phyloP scores from a whole-genome alignment of 2,329 filamentous ascomycete genomes.

The Rhinocladiella similis region DNA sequence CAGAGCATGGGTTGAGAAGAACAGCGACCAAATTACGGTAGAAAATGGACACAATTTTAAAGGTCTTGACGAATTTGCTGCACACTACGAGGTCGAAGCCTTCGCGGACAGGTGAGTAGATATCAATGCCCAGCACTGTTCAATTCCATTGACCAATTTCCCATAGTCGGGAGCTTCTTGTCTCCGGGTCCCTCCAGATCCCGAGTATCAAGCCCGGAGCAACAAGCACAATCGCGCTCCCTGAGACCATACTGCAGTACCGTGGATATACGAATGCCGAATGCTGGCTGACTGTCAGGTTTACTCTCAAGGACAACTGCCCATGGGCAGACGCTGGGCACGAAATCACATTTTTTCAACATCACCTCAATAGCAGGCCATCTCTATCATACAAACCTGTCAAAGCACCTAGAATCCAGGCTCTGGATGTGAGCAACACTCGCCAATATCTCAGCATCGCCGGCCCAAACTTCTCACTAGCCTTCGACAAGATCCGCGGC shows the following conservation, averaged over 20 bases:
- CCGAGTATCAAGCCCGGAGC: conserved; percentile 32
- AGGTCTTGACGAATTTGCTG: conserved; percentile 18
- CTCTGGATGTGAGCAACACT: conserved; percentile 51
- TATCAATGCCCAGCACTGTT: neutral
- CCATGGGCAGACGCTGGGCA: conserved; percentile 25
- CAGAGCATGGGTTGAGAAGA: conserved; percentile 47
- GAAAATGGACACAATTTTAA: conserved; percentile 24
- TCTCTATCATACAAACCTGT: neutral
- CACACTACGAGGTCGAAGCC: conserved; percentile 45
- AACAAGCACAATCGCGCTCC: conserved; percentile 16
- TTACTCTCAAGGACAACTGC: conserved; percentile 12
- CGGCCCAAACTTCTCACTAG: conserved; percentile 5
- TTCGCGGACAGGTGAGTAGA: conserved; percentile 43
- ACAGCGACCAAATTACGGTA: conserved; percentile 45
- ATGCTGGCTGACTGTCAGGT: conserved; percentile 21
- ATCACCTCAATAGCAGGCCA: neutral
- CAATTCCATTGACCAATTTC: neutral
- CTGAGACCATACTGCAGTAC: conserved; percentile 7
- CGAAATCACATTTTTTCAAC: conserved; percentile 22
- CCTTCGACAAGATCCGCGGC: conserved; percentile 14
- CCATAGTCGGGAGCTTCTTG: conserved; percentile 6
- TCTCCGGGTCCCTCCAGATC: conserved; percentile 11
- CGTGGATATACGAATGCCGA: conserved; percentile 1
- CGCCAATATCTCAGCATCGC: conserved; percentile 44
- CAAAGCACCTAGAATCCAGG: neutral